These are phyloP conservation scores for Salvia splendens DNA, from an alignment of 257 asterid species.

Conservation along the genomic window DNA sequence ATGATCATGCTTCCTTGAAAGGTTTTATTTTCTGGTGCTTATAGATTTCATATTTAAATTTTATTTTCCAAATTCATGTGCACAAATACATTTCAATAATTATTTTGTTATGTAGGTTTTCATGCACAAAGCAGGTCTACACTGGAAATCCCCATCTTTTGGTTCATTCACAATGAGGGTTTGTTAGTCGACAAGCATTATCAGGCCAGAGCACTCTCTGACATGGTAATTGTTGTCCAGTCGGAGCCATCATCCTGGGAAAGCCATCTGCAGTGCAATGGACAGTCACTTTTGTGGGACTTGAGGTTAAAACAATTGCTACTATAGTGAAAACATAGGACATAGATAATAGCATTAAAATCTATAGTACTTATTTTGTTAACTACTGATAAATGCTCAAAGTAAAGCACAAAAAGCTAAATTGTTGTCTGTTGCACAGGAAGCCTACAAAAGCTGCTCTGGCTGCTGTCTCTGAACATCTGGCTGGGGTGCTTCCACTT, in stretches of 20 bases:
- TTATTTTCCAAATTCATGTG: background rate
- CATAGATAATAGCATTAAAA: conserved; percentile 24
- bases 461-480: conserved; percentile 92
- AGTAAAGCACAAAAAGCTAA: conserved; percentile 27
- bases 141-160: conserved; percentile 87
- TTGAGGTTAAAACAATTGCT: conserved; percentile 61
- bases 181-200: conserved; percentile 92
- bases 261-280: conserved; percentile 97
- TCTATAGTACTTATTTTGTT: conserved; percentile 19
- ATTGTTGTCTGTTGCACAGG: conserved; percentile 51
- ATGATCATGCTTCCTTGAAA: conserved; percentile 81
- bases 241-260: conserved; percentile 95
- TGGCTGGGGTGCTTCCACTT: conserved; percentile 95
- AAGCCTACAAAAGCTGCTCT: conserved; percentile 92
- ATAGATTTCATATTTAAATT: conserved; percentile 8
- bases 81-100: conserved; percentile 9
- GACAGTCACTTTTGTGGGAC: conserved; percentile 79
- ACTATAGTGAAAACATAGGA: conserved; percentile 24
- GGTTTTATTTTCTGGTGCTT: conserved; percentile 46
- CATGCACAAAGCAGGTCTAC: conserved; percentile 94
- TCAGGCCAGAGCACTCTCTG: conserved; percentile 93
- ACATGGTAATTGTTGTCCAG: conserved; percentile 96
- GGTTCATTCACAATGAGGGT: conserved; percentile 90
- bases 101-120: conserved; percentile 61
- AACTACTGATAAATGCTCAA: conserved; percentile 22